Evolutionary conservation across 2,329 filamentous ascomycete genomes (phyloP).

Genomic region (Akanthomyces dipterigenus): DNA sequence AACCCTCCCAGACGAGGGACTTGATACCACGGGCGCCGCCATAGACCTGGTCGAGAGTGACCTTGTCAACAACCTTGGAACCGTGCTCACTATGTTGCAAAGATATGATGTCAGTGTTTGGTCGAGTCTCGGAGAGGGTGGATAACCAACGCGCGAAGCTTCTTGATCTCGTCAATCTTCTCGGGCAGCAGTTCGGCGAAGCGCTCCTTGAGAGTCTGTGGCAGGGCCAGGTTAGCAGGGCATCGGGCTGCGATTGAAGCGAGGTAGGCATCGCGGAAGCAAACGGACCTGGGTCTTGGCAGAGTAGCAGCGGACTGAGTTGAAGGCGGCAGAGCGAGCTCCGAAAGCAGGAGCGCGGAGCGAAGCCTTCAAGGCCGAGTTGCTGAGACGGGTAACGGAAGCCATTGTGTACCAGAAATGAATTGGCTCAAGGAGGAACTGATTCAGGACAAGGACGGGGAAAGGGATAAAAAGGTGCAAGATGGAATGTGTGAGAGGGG

Average conservation of each 20-base stretch:
- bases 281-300: constrained; percentile 75
- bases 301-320: constrained; percentile 83
- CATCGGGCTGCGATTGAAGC: background rate
- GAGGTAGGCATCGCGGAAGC: background rate
- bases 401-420: constrained; percentile 57
- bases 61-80: constrained; percentile 91
- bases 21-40: constrained; percentile 99
- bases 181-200: constrained; percentile 93
- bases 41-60: constrained; percentile 98
- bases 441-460: constrained; percentile 15
- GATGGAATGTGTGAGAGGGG: constrained; percentile 14
- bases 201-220: constrained; percentile 90
- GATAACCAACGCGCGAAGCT: constrained; percentile 77
- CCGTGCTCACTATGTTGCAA: constrained; percentile 69
- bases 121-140: constrained; percentile 3
- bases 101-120: constrained; percentile 1
- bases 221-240: constrained; percentile 13
- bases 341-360: constrained; percentile 60
- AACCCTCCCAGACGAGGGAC: constrained; percentile 97
- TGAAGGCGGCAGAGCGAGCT: constrained; percentile 67
- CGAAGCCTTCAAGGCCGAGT: constrained; percentile 73
- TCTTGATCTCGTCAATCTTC: constrained; percentile 99
- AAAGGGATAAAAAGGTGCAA: constrained; percentile 23
- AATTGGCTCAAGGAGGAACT: constrained; percentile 12
- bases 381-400: constrained; percentile 73